Evolutionary conservation across 1,284 basidiomycete genomes (phyloP).

Genomic region (Ustilago sp.): DNA sequence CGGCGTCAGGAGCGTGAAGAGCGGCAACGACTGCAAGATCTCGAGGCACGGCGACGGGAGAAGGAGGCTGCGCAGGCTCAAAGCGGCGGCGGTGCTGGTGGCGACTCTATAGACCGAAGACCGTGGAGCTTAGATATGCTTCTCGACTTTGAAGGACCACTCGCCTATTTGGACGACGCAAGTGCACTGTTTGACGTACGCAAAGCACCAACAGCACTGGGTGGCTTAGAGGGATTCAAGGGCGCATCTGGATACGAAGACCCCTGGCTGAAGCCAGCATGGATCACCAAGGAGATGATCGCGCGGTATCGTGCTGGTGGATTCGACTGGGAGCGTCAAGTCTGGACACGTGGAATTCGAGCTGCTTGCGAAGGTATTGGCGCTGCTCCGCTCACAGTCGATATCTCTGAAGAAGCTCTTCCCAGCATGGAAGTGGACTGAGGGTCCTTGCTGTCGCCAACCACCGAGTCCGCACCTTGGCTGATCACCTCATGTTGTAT

Average conservation of each 20-base stretch:
- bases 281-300: slow-evolving; percentile 38
- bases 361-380: slow-evolving; percentile 56
- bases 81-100: slow-evolving; percentile 13
- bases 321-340: slow-evolving; percentile 60
- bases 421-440: slow-evolving; percentile 43
- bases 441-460: not conserved
- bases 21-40: slow-evolving; percentile 31
- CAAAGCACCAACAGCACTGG: slow-evolving; percentile 48
- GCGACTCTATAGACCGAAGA: slow-evolving; percentile 23
- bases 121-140: slow-evolving; percentile 57
- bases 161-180: slow-evolving; percentile 61
- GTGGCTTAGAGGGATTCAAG: slow-evolving; percentile 49
- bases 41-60: slow-evolving; percentile 33
- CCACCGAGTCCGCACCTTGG: not conserved
- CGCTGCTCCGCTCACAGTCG: slow-evolving; percentile 26
- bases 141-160: slow-evolving; percentile 60
- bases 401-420: not conserved
- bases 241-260: slow-evolving; percentile 56
- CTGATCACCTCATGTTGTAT: slow-evolving; percentile 3
- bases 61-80: slow-evolving; percentile 36
- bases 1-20: slow-evolving; percentile 53
- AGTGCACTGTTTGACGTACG: slow-evolving; percentile 45
- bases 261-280: slow-evolving; percentile 57
- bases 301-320: slow-evolving; percentile 61
- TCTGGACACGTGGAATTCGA: slow-evolving; percentile 56